phyloP scores from a whole-genome alignment of 1,284 basidiomycete genomes.

The Takashimella koratensis region DNA sequence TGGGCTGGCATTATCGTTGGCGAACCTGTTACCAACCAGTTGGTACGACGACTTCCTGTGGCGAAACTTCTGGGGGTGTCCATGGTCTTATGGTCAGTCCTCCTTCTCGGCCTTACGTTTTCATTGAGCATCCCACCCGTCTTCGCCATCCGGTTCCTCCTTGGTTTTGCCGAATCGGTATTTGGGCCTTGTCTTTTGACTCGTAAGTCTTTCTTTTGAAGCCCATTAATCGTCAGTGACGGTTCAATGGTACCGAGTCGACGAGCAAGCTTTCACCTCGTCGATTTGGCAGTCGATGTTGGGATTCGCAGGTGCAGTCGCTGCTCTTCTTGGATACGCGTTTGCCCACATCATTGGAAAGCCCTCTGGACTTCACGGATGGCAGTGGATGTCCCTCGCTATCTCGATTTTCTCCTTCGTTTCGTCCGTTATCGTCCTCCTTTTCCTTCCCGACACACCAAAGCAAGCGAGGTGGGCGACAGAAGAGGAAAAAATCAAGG shows the following conservation, averaged over 20 bases:
- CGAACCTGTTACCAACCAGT: constrained; percentile 7
- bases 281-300: constrained; percentile 16
- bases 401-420: not conserved
- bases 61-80: constrained; percentile 3
- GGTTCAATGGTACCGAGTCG: constrained; percentile 17
- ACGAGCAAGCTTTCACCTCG: constrained; percentile 16
- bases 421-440: constrained; percentile 13
- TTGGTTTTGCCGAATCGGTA: constrained; percentile 8
- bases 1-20: constrained; percentile 9
- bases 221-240: constrained; percentile 7
- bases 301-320: not conserved
- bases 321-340: not conserved
- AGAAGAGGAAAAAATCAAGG: constrained; percentile 19
- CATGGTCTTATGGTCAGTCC: constrained; percentile 8
- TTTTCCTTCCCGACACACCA: constrained; percentile 31
- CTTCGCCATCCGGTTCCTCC: constrained; percentile 5
- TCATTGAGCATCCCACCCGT: constrained; percentile 3
- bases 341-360: not conserved
- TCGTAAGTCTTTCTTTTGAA: not conserved
- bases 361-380: not conserved
- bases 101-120: constrained; percentile 8
- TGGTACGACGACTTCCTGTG: constrained; percentile 5
- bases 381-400: constrained; percentile 3
- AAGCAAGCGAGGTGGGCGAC: constrained; percentile 27
- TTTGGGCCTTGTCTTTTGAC: constrained; percentile 4